phyloP scores from a whole-genome alignment of 2,329 filamentous ascomycete genomes.

The Alternaria rosae region DNA sequence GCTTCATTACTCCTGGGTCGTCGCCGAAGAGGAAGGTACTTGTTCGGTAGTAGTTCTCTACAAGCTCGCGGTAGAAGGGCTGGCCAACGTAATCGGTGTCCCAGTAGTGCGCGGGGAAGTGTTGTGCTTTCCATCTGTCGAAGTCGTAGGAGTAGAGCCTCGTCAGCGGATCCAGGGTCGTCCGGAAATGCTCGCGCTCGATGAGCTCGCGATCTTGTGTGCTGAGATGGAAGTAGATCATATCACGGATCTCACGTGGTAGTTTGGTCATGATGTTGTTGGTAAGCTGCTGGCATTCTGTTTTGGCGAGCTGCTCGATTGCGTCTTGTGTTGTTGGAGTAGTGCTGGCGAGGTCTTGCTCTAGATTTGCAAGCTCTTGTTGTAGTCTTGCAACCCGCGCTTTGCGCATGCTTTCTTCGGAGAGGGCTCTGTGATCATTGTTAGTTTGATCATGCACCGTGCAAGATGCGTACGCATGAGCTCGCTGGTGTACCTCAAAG shows the following conservation, averaged over 20 bases:
- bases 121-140: slow-evolving; percentile 25
- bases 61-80: slow-evolving; percentile 19
- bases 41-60: slow-evolving; percentile 28
- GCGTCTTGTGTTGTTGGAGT: slow-evolving; percentile 10
- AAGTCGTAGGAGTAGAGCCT: slow-evolving; percentile 23
- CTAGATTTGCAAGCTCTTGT: slow-evolving; percentile 11
- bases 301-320: slow-evolving; percentile 18
- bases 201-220: slow-evolving; percentile 17
- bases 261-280: slow-evolving; percentile 13
- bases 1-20: slow-evolving; percentile 21
- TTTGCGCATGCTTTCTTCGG: slow-evolving; percentile 6
- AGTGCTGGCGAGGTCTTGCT: slow-evolving; percentile 11
- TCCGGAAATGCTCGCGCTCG: slow-evolving; percentile 29
- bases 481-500: background rate
- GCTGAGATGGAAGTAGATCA: slow-evolving; percentile 27
- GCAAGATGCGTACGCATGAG: background rate
- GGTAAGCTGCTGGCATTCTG: slow-evolving; percentile 23
- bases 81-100: slow-evolving; percentile 8
- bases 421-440: slow-evolving; percentile 2
- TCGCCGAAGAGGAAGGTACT: slow-evolving; percentile 29
- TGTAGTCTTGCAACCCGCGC: slow-evolving; percentile 9
- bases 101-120: slow-evolving; percentile 31
- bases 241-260: slow-evolving; percentile 28
- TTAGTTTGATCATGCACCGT: background rate
- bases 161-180: slow-evolving; percentile 25